Evolutionary conservation across 208 protist species (phyloP).

Genomic region (Trichomonas tenax): DNA sequence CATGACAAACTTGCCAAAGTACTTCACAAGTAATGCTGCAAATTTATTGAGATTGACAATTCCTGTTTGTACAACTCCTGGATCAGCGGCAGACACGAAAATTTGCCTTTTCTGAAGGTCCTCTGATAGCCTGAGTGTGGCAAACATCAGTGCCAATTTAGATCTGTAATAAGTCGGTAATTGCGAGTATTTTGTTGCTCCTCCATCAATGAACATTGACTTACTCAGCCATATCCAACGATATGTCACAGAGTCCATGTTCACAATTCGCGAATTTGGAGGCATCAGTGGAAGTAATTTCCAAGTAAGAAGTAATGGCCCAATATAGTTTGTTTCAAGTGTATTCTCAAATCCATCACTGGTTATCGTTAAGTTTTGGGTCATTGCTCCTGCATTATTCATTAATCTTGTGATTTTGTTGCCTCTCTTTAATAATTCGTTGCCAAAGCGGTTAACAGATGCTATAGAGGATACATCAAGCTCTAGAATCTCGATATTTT

Average conservation of each 20-base stretch:
- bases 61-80: not conserved
- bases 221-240: not conserved
- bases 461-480: not conserved
- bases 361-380: not conserved
- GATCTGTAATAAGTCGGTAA: not conserved
- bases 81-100: not conserved
- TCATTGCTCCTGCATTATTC: not conserved
- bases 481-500: not conserved
- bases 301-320: not conserved
- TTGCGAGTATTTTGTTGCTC: not conserved
- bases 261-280: not conserved
- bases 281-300: not conserved
- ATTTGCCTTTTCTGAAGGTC: not conserved
- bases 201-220: not conserved
- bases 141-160: not conserved
- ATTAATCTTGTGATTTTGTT: not conserved
- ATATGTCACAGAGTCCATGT: not conserved
- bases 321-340: not conserved
- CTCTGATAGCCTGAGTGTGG: not conserved
- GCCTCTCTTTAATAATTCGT: not conserved
- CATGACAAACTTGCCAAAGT: not conserved
- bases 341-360: not conserved
- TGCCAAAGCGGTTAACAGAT: not conserved
- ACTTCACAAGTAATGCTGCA: not conserved
- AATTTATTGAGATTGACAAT: not conserved